Evolutionary conservation across 371 early-diverging fungal genomes (phyloP).

Genomic region (Dinochytrium kinnereticum): DNA sequence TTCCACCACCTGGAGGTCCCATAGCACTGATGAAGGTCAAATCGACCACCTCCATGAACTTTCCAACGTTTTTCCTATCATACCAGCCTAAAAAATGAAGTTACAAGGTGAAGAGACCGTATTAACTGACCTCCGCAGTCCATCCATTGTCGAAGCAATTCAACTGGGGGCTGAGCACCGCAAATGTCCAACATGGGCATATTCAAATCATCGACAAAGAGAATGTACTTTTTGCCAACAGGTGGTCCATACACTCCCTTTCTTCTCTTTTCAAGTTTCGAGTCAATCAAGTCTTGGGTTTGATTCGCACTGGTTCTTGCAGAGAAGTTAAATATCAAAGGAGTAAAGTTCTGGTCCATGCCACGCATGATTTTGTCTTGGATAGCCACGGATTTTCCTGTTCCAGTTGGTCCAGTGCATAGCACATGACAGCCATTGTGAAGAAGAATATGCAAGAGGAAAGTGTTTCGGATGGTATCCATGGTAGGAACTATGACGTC

Average conservation of each 20-base stretch:
- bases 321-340: slow-evolving; percentile 62
- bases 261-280: slow-evolving; percentile 62
- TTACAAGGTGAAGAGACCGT: neutral
- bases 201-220: slow-evolving; percentile 66
- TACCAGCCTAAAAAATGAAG: slow-evolving; percentile 59
- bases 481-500: slow-evolving; percentile 62
- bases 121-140: slow-evolving; percentile 41
- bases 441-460: slow-evolving; percentile 54
- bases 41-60: slow-evolving; percentile 66
- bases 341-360: slow-evolving; percentile 50
- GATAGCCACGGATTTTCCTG: slow-evolving; percentile 62
- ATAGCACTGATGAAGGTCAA: slow-evolving; percentile 60
- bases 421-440: slow-evolving; percentile 57
- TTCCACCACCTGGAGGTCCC: slow-evolving; percentile 67
- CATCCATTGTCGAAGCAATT: slow-evolving; percentile 66
- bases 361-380: slow-evolving; percentile 58
- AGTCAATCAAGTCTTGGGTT: slow-evolving; percentile 63
- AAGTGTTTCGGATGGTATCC: slow-evolving; percentile 63
- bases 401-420: slow-evolving; percentile 63
- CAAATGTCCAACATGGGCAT: slow-evolving; percentile 66
- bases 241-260: slow-evolving; percentile 69
- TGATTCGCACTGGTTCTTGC: slow-evolving; percentile 64
- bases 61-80: slow-evolving; percentile 63
- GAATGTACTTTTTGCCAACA: slow-evolving; percentile 56
- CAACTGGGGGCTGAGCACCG: slow-evolving; percentile 65